Evolutionary conservation across 2,329 filamentous ascomycete species (phyloP).

Genomic region (Acrodontium crateriforme): DNA sequence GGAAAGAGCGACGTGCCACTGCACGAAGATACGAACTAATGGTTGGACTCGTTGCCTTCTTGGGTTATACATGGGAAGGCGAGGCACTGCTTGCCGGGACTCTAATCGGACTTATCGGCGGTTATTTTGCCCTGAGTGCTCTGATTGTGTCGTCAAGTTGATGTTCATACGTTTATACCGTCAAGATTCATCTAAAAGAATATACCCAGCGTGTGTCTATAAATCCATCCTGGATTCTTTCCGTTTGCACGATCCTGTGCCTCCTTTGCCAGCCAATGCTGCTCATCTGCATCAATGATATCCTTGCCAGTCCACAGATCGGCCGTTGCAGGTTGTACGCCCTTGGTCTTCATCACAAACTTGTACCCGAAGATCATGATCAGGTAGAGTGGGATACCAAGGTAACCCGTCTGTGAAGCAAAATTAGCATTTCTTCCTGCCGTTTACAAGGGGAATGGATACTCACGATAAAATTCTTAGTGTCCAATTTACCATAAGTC

Average conservation of each 20-base stretch:
- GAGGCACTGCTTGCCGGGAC: conserved; percentile 23
- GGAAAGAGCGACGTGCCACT: conserved; percentile 38
- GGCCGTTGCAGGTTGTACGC: conserved; percentile 39
- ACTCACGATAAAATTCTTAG: conserved; percentile 53
- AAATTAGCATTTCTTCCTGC: neutral
- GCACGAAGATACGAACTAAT: conserved; percentile 46
- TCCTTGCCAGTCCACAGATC: conserved; percentile 48
- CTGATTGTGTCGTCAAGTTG: no score
- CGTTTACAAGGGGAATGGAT: conserved; percentile 30
- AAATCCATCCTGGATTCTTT: conserved; percentile 9
- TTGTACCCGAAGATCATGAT: conserved; percentile 49
- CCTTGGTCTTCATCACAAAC: conserved; percentile 44
- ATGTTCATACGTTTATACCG: no score
- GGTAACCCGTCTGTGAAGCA: conserved; percentile 38
- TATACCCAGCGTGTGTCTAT: conserved; percentile 15
- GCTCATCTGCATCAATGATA: conserved; percentile 44
- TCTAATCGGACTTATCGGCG: conserved; percentile 18
- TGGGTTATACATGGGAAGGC: conserved; percentile 36
- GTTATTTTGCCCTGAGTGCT: conserved; percentile 14
- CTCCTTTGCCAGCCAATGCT: conserved; percentile 19
- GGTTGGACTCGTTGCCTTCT: conserved; percentile 44
- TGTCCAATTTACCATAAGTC: conserved; percentile 50
- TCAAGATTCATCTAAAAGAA: conserved; percentile 15
- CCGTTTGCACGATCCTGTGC: conserved; percentile 14
- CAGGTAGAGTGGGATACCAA: conserved; percentile 63